phyloP scores from a whole-genome alignment of 1,284 basidiomycete species.

The Pulveroboletus sp. region DNA sequence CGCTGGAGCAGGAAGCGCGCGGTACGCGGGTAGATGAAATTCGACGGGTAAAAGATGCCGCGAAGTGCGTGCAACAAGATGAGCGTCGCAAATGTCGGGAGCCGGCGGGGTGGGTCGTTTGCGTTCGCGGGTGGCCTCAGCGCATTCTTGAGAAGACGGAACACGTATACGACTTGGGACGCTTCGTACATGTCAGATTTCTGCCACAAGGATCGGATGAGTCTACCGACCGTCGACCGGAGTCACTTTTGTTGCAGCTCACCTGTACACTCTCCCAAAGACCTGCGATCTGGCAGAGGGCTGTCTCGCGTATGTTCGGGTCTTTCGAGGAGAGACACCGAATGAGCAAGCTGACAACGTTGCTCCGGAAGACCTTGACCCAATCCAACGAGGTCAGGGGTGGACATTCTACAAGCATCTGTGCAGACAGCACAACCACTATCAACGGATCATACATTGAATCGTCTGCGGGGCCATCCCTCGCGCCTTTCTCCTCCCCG shows the following conservation, averaged over 20 bases:
- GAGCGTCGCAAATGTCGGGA: constrained; percentile 79
- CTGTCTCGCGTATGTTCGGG: constrained; percentile 56
- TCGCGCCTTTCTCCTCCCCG: constrained; percentile 36
- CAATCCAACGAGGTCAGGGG: constrained; percentile 62
- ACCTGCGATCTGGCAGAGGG: constrained; percentile 53
- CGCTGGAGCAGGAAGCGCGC: constrained; percentile 64
- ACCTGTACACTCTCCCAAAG: constrained; percentile 62
- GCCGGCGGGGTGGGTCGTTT: constrained; percentile 45
- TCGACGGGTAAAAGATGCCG: constrained; percentile 52
- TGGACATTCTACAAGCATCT: constrained; percentile 58
- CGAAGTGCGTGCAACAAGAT: constrained; percentile 63
- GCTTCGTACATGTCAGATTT: constrained; percentile 78
- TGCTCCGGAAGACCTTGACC: constrained; percentile 85
- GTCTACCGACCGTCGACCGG: constrained; percentile 1
- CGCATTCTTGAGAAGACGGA: constrained; percentile 70
- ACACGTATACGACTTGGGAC: constrained; percentile 73
- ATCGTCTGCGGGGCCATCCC: constrained; percentile 34
- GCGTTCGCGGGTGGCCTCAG: constrained; percentile 47
- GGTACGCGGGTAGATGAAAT: constrained; percentile 56
- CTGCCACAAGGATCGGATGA: constrained; percentile 36
- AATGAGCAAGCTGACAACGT: constrained; percentile 75
- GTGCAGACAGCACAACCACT: constrained; percentile 66
- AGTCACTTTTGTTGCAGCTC: constrained; percentile 19
- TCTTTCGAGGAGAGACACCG: constrained; percentile 75
- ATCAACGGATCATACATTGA: constrained; percentile 83